These are phyloP conservation scores for Houttuynia cordata DNA, from an alignment of 164 flowering plant species.

Conservation along the genomic window DNA sequence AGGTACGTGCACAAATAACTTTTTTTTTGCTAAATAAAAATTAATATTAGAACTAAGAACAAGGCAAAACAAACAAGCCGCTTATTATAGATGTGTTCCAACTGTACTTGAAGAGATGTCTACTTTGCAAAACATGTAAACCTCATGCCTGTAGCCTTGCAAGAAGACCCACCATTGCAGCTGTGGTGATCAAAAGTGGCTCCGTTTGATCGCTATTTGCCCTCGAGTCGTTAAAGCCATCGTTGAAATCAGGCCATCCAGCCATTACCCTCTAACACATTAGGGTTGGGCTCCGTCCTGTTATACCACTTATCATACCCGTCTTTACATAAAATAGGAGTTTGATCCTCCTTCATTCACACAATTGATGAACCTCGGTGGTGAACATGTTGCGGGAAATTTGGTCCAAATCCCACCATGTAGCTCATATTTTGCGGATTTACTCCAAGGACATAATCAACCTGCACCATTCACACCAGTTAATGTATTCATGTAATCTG, in stretches of 20 bases:
- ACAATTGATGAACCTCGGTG: constrained; percentile 65
- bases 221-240: constrained; percentile 29
- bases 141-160: no score
- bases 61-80: no score
- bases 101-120: no score
- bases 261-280: constrained; percentile 49
- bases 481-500: neutral
- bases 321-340: constrained; percentile 30
- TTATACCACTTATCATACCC: constrained; percentile 43
- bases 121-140: no score
- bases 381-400: constrained; percentile 37
- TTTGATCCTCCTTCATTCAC: constrained; percentile 23
- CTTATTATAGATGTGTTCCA: no score
- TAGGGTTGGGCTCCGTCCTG: constrained; percentile 34
- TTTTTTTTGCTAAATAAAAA: no score
- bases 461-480: constrained; percentile 10
- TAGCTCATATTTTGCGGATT: constrained; percentile 46
- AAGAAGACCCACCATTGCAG: constrained; percentile 31
- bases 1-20: no score
- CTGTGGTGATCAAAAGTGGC: constrained; percentile 30
- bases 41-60: no score
- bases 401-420: constrained; percentile 55
- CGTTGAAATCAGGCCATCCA: constrained; percentile 47
- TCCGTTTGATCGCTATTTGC: constrained; percentile 29
- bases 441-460: constrained; percentile 47